Percentiles rank a stretch among this genome's conserved stretches.
These are phyloP conservation scores for Fusarium proliferatum DNA, from an alignment of 2,329 filamentous ascomycete genomes.

Conservation along the genomic window DNA sequence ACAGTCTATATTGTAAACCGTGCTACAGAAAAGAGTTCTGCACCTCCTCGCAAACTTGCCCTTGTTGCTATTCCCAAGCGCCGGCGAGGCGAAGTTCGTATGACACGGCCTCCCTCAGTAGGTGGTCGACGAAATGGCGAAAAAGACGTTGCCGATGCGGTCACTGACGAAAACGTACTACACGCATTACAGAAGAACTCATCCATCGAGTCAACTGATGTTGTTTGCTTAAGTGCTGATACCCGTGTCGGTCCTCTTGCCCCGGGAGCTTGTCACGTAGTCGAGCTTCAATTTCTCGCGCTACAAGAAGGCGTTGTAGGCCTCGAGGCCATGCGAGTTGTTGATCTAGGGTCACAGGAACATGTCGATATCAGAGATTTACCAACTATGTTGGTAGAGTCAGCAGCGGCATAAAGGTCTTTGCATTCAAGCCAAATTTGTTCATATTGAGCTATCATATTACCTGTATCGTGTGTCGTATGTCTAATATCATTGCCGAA, in stretches of 20 bases:
- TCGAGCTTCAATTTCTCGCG: conserved; percentile 78
- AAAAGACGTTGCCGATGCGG: conserved; percentile 68
- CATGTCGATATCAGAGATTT: conserved; percentile 81
- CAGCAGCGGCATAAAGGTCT: conserved; percentile 43
- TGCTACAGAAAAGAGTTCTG: conserved; percentile 58
- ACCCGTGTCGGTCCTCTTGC: conserved; percentile 78
- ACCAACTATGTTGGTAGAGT: conserved; percentile 72
- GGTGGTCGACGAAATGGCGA: conserved; percentile 50
- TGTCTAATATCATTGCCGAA: conserved; percentile 40
- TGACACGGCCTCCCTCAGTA: conserved; percentile 65
- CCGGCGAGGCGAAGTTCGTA: conserved; percentile 66
- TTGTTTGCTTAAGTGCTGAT: conserved; percentile 81
- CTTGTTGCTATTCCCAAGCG: conserved; percentile 75
- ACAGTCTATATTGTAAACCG: conserved; percentile 81
- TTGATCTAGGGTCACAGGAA: conserved; percentile 79
- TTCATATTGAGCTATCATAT: conserved; percentile 22
- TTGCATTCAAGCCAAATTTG: not conserved
- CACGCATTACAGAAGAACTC: conserved; percentile 77
- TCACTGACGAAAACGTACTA: conserved; percentile 77
- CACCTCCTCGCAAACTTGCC: conserved; percentile 72
- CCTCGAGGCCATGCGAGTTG: conserved; percentile 77
- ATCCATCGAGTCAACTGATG: conserved; percentile 70
- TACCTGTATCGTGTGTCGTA: conserved; percentile 37
- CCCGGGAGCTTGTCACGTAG: conserved; percentile 78
- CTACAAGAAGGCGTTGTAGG: conserved; percentile 73